These are phyloP conservation scores for Beauveria pseudobassiana DNA, from an alignment of 2,329 filamentous ascomycete genomes.

Conservation along the genomic window DNA sequence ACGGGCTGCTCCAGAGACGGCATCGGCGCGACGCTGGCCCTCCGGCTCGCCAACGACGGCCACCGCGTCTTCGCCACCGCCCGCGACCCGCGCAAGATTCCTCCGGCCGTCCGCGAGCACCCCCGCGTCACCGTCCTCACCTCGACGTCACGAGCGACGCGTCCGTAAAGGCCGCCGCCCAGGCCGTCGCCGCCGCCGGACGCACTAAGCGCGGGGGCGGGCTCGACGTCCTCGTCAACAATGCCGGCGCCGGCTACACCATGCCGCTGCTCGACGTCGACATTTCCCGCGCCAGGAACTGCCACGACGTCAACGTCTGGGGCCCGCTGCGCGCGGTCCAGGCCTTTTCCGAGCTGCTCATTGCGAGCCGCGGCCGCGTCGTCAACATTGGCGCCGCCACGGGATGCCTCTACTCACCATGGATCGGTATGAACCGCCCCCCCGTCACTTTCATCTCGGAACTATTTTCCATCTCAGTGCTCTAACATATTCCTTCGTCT, in stretches of 20 bases:
- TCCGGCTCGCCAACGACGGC: constrained; percentile 17
- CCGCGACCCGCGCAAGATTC: constrained; percentile 20
- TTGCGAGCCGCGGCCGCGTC: constrained; percentile 20
- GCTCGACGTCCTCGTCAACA: constrained; percentile 17
- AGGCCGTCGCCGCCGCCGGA: constrained; percentile 13
- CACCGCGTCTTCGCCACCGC: constrained; percentile 28
- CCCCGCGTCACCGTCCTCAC: constrained; percentile 19
- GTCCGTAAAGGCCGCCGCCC: constrained; percentile 19
- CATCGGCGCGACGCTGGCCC: constrained; percentile 21
- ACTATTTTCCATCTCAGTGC: no score
- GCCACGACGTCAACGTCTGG: constrained; percentile 38
- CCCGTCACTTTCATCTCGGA: neutral
- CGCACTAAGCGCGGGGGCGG: neutral
- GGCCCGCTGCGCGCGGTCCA: constrained; percentile 28
- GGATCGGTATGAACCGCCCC: neutral
- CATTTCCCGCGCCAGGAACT: constrained; percentile 22
- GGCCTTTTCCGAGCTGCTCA: constrained; percentile 23
- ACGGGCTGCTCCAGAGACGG: constrained; percentile 17
- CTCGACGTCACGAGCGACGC: constrained; percentile 25
- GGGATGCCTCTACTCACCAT: neutral
- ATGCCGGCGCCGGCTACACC: constrained; percentile 16
- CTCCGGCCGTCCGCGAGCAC: constrained; percentile 15
- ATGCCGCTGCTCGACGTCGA: constrained; percentile 24
- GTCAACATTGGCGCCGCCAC: constrained; percentile 14
- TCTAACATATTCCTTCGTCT: neutral